These are phyloP conservation scores for Penicillium sp. DNA, from an alignment of 2,329 filamentous ascomycete genomes.

Conservation along the genomic window DNA sequence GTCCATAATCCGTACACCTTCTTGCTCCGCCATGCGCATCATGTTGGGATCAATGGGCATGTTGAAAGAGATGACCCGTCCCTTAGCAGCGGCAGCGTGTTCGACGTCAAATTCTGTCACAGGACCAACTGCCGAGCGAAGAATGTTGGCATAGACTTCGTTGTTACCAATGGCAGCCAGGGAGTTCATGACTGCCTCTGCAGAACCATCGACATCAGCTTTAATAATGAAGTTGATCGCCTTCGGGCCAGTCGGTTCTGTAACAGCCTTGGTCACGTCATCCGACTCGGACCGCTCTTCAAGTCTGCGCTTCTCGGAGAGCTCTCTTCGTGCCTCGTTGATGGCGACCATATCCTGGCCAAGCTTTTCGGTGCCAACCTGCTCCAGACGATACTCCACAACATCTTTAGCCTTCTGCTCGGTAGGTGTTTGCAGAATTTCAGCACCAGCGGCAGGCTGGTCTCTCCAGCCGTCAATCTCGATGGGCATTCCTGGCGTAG, in stretches of 20 bases:
- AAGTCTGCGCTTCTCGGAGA: conserved; percentile 52
- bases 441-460: conserved; percentile 80
- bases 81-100: conserved; percentile 75
- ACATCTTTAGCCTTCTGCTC: conserved; percentile 79
- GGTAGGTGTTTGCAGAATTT: conserved; percentile 77
- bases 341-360: conserved; percentile 74
- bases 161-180: conserved; percentile 79
- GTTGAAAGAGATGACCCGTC: conserved; percentile 86
- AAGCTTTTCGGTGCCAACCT: conserved; percentile 65
- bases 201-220: conserved; percentile 89
- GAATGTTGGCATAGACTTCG: conserved; percentile 74
- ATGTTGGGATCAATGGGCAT: conserved; percentile 67
- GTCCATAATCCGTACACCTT: conserved; percentile 76
- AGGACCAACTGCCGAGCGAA: conserved; percentile 75
- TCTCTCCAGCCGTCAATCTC: conserved; percentile 95
- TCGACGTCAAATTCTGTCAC: conserved; percentile 87
- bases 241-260: conserved; percentile 49
- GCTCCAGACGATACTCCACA: conserved; percentile 72
- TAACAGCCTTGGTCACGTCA: conserved; percentile 38
- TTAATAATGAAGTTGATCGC: conserved; percentile 83
- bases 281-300: conserved; percentile 35
- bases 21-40: conserved; percentile 65
- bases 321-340: conserved; percentile 65
- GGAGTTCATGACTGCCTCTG: conserved; percentile 81
- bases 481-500: conserved; percentile 83